Conservation (phyloP, 2,329 filamentous ascomycete species). For the Cadophora sp. region DNA sequence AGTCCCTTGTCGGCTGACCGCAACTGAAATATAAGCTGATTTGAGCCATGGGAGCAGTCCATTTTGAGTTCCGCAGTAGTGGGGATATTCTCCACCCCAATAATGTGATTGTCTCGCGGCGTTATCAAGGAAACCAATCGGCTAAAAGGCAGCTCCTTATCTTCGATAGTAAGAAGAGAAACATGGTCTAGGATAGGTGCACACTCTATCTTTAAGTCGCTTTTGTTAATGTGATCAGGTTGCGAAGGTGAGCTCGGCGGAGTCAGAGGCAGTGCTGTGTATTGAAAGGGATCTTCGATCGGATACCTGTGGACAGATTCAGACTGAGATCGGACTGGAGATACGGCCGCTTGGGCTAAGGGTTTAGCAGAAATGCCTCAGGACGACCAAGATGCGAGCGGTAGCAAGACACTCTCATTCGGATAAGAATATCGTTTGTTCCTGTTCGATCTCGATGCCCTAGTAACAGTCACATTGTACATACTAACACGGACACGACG, state of each 20-base stretch:
- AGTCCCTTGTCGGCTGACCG: background rate
- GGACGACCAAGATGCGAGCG: conserved; percentile 25
- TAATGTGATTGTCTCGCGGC: conserved; percentile 9
- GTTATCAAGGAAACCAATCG: conserved; percentile 18
- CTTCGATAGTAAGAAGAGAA: conserved; percentile 18
- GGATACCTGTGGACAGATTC: background rate
- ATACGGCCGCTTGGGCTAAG: conserved; percentile 23
- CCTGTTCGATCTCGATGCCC: conserved; percentile 19
- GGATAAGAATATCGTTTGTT: conserved; percentile 24
- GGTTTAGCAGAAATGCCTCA: conserved; percentile 23
- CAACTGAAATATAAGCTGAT: conserved; percentile 23
- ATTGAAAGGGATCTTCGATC: conserved; percentile 4
- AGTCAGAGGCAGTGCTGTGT: conserved; percentile 24
- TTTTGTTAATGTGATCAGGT: conserved; percentile 6
- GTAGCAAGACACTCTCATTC: conserved; percentile 31
- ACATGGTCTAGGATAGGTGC: conserved; percentile 11
- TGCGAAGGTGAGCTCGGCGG: conserved; percentile 24
- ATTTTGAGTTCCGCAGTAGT: conserved; percentile 26
- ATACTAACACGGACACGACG: no score
- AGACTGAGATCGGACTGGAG: conserved; percentile 23
- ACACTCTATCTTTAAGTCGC: conserved; percentile 8
- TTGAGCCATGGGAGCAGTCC: conserved; percentile 15
- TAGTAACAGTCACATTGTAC: no score
- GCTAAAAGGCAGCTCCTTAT: conserved; percentile 27
- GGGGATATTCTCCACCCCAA: conserved; percentile 29